A percentile compares a stretch with the other conserved stretches of the same genome.
phyloP scores from a whole-genome alignment of 495 filamentous ascomycete genomes.

The Cudoniella acicularis region DNA sequence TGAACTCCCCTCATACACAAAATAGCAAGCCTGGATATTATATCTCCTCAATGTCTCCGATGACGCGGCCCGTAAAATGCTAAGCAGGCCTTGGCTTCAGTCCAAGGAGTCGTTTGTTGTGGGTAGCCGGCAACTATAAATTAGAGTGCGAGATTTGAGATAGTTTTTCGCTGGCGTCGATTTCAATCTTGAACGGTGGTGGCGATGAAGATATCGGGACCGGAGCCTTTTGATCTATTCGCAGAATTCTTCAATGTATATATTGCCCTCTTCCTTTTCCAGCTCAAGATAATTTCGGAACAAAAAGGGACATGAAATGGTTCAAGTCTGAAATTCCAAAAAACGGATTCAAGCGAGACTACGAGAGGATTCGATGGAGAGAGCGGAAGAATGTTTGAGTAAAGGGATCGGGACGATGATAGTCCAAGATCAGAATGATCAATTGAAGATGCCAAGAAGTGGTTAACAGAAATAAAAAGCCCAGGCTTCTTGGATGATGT shows the following conservation, averaged over 20 bases:
- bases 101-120: background rate
- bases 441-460: background rate
- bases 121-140: conserved; percentile 3
- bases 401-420: background rate
- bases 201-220: too few species aligned
- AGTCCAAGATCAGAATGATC: background rate
- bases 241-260: too few species aligned
- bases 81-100: conserved; percentile 1
- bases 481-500: background rate
- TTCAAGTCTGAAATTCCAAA: background rate
- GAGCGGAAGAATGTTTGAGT: background rate
- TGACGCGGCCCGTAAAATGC: conserved; percentile 10
- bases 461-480: background rate
- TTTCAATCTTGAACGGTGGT: too few species aligned
- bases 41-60: background rate
- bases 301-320: background rate
- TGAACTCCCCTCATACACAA: background rate
- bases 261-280: background rate
- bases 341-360: background rate
- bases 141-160: background rate
- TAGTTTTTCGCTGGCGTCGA: background rate
- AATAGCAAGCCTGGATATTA: background rate
- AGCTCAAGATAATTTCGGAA: background rate
- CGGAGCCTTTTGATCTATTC: too few species aligned
- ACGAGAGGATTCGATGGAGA: background rate